Percentiles rank a stretch among this genome's conserved stretches.
Evolutionary conservation across 768 basidiomycete species (phyloP).

Genomic region (Pseudohyphozyma bogoriensis): DNA sequence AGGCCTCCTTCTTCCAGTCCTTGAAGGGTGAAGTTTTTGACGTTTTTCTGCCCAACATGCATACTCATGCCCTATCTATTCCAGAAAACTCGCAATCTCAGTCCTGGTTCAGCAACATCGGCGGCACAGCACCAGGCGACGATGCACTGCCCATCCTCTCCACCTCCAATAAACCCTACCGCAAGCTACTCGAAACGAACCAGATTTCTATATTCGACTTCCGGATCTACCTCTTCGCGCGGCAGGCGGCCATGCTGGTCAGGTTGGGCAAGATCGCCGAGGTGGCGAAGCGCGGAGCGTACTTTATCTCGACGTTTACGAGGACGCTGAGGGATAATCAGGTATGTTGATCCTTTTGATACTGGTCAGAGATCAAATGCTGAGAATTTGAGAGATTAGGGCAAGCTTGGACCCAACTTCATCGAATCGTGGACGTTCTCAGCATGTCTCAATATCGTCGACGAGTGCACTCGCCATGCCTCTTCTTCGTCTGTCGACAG

Average conservation of each 20-base stretch:
- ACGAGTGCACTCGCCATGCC: conserved; percentile 64
- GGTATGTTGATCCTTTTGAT: conserved; percentile 42
- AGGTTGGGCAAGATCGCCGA: conserved; percentile 59
- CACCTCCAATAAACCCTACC: conserved; percentile 67
- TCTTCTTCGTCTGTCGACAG: conserved; percentile 41
- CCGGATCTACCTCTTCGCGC: conserved; percentile 74
- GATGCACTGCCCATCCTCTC: conserved; percentile 75
- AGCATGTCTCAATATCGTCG: conserved; percentile 70
- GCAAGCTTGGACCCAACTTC: conserved; percentile 48
- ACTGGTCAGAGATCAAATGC: not conserved
- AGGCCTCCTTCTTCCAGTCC: conserved; percentile 57
- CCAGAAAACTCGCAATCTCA: no score
- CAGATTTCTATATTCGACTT: conserved; percentile 90
- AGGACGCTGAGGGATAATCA: conserved; percentile 62
- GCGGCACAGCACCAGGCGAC: conserved; percentile 58
- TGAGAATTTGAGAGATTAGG: not conserved
- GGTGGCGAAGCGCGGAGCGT: conserved; percentile 56
- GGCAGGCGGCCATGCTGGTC: conserved; percentile 68
- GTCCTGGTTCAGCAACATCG: conserved; percentile 84
- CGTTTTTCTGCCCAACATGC: no score
- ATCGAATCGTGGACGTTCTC: conserved; percentile 91
- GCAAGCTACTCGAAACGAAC: conserved; percentile 78
- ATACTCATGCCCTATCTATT: no score
- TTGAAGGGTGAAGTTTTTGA: conserved; percentile 37
- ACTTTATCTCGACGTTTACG: conserved; percentile 69